These are phyloP conservation scores for Fusarium sp. DNA, from an alignment of 2,329 filamentous ascomycete species.

Conservation along the genomic window DNA sequence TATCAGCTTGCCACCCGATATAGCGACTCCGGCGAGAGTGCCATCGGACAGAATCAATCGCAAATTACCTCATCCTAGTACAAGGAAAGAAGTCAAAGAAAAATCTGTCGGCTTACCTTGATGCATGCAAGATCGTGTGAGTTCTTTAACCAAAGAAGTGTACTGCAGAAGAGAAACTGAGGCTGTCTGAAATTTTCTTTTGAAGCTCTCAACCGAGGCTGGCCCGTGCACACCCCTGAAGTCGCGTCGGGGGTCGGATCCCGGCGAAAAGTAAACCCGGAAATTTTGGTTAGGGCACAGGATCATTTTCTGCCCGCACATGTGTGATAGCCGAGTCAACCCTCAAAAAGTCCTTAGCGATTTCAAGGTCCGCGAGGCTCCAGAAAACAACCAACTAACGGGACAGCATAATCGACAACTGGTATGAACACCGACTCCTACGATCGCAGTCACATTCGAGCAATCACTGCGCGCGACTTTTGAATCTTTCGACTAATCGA, in stretches of 20 bases:
- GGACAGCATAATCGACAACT: slow-evolving; percentile 54
- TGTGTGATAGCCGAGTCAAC: slow-evolving; percentile 48
- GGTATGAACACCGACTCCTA: slow-evolving; percentile 52
- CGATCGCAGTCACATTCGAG: slow-evolving; percentile 42
- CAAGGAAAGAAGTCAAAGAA: slow-evolving; percentile 10
- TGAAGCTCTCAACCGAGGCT: slow-evolving; percentile 39
- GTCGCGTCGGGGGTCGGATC: slow-evolving; percentile 1
- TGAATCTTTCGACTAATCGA: slow-evolving; percentile 50
- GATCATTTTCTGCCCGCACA: slow-evolving; percentile 57
- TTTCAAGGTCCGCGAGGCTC: slow-evolving; percentile 52
- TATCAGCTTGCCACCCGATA: slow-evolving; percentile 85
- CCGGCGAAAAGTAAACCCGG: slow-evolving; percentile 49
- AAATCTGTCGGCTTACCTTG: slow-evolving; percentile 46
- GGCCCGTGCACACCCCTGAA: slow-evolving; percentile 34
- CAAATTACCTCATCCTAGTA: slow-evolving; percentile 96
- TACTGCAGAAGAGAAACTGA: neutral
- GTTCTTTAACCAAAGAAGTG: slow-evolving; percentile 32
- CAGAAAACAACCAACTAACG: slow-evolving; percentile 54
- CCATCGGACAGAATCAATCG: slow-evolving; percentile 92
- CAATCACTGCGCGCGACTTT: slow-evolving; percentile 40
- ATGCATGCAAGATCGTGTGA: slow-evolving; percentile 28
- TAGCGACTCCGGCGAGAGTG: slow-evolving; percentile 89
- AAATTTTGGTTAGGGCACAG: slow-evolving; percentile 57
- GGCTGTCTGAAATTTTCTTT: slow-evolving; percentile 41
- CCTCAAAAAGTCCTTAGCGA: slow-evolving; percentile 57